Evolutionary conservation across 345 rosid genomes (phyloP).

Genomic region (Sisymbrium irio): DNA sequence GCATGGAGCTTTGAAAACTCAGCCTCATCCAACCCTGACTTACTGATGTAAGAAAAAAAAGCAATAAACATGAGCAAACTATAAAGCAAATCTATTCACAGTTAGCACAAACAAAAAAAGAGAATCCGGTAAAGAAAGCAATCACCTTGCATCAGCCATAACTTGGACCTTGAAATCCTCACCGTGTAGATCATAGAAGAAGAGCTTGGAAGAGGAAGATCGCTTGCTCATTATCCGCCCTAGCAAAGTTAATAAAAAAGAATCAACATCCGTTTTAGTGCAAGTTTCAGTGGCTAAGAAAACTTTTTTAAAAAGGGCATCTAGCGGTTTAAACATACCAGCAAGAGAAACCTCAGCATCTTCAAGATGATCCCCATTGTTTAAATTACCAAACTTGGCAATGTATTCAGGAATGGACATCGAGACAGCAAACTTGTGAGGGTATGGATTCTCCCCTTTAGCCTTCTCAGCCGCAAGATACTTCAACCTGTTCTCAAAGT

Average conservation of each 20-base stretch:
- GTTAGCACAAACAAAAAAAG: background rate
- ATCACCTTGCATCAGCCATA: conserved; percentile 91
- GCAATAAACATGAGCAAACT: background rate
- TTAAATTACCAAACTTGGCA: conserved; percentile 53
- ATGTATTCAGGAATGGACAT: conserved; percentile 64
- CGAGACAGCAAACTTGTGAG: conserved; percentile 68
- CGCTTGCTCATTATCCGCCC: conserved; percentile 95
- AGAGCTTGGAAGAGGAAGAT: conserved; percentile 79
- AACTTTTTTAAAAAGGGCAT: background rate
- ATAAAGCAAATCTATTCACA: background rate
- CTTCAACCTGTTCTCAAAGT: conserved; percentile 71
- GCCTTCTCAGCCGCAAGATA: conserved; percentile 64
- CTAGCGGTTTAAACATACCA: conserved; percentile 39
- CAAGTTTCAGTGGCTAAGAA: background rate
- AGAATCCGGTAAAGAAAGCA: background rate
- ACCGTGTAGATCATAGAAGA: conserved; percentile 84
- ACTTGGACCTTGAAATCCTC: conserved; percentile 83
- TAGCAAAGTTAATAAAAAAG: conserved; percentile 23
- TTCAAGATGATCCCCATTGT: conserved; percentile 73
- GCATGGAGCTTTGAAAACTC: conserved; percentile 70
- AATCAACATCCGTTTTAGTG: background rate
- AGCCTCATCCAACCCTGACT: conserved; percentile 73
- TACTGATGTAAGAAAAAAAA: conserved; percentile 43
- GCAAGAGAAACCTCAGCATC: conserved; percentile 59
- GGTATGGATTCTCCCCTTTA: conserved; percentile 76